These are phyloP conservation scores for Coprinellus micaceus DNA, from an alignment of 768 basidiomycete genomes.

Conservation along the genomic window DNA sequence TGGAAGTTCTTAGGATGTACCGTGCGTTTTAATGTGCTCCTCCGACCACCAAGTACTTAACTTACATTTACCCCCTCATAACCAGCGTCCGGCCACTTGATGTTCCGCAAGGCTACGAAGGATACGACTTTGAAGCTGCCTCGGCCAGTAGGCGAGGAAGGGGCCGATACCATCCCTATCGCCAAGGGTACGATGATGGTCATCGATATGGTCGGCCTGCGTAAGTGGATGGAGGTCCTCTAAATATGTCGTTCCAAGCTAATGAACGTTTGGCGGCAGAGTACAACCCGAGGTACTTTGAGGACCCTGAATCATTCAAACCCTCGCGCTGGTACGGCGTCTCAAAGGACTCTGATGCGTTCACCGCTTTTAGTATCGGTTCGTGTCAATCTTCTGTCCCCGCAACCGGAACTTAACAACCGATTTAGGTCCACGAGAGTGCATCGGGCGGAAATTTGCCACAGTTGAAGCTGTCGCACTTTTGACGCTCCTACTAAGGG, in stretches of 20 bases:
- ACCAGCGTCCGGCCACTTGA: constrained; percentile 36
- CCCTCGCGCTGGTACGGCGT: constrained; percentile 50
- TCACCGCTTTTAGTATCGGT: constrained; percentile 48
- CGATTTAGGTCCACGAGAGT: constrained; percentile 43
- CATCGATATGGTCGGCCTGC: constrained; percentile 47
- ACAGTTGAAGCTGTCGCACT: constrained; percentile 50
- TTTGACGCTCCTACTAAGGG: constrained; percentile 47
- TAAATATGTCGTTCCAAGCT: no score
- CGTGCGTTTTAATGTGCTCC: constrained; percentile 35
- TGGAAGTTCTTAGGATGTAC: constrained; percentile 42
- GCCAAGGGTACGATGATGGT: constrained; percentile 39
- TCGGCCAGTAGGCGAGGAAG: constrained; percentile 38
- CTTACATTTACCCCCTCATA: background rate
- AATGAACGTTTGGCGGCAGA: constrained; percentile 32
- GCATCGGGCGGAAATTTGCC: constrained; percentile 56
- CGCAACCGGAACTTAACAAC: background rate
- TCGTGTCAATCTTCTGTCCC: constrained; percentile 6
- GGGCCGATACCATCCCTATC: constrained; percentile 32
- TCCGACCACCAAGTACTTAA: background rate
- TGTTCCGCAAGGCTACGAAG: constrained; percentile 41
- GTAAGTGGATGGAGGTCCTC: constrained; percentile 28
- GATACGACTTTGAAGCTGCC: constrained; percentile 41
- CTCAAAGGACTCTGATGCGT: constrained; percentile 37
- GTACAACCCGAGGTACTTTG: constrained; percentile 48
- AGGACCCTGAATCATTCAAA: constrained; percentile 43